Evolutionary conservation across 2,329 filamentous ascomycete genomes (phyloP).

Genomic region (Trichoderma guizhouense): DNA sequence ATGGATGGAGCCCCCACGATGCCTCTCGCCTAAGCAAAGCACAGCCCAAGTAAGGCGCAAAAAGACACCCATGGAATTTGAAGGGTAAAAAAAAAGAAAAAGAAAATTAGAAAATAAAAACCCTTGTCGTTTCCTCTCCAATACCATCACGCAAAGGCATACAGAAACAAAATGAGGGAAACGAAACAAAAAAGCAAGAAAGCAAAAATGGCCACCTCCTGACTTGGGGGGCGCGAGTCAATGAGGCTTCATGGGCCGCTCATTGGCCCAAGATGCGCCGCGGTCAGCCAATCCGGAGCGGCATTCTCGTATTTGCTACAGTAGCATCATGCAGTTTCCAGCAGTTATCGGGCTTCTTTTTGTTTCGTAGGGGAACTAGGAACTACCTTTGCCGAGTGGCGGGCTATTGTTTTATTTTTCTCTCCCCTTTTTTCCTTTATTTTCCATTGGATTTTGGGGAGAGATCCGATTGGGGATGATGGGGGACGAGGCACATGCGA

Average conservation of each 20-base stretch:
- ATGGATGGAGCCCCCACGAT: neutral
- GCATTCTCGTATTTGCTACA: neutral
- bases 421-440: neutral
- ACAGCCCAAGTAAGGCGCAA: neutral
- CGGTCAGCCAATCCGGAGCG: neutral
- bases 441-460: neutral
- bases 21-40: neutral
- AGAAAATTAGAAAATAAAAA: neutral
- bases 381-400: neutral
- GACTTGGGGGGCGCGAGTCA: neutral
- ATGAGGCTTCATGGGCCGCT: neutral
- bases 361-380: neutral
- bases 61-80: neutral
- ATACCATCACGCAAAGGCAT: neutral
- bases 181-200: neutral
- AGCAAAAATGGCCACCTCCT: neutral
- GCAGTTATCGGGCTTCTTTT: neutral
- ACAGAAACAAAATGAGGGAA: neutral
- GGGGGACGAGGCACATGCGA: neutral
- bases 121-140: neutral
- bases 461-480: conserved; percentile 8
- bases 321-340: neutral
- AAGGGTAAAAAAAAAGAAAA: neutral
- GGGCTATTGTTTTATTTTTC: neutral
- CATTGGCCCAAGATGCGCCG: conserved; percentile 5